Evolutionary conservation across 208 protist species (phyloP), one percentile per base, ranked within the genome.

Genomic region (Leishmania gerbilli): DNA sequence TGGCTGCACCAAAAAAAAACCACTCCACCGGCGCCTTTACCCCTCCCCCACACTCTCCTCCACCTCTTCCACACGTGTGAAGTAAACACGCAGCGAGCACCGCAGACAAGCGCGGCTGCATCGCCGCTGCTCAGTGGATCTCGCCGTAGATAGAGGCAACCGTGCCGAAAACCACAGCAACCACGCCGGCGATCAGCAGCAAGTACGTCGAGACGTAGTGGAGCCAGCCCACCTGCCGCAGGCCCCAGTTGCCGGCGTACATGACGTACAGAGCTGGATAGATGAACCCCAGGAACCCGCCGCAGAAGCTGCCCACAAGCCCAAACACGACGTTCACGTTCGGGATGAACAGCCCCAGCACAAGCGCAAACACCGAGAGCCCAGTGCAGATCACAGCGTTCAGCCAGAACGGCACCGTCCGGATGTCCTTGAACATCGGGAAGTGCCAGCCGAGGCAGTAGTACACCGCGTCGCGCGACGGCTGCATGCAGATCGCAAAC

Each of bases 231-330:
- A 96, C 92, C 56, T 62, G 77, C 74, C 79, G 80, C 67, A 87
- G 83, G 40, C 68, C 81, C 89, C 89, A 95, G 87, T 89, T 84
- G 51, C 90, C 92, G 19, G 82, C 83, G 82, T 95, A 95, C 94
- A 97, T 93, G 75, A 90, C 82, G 84, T 94, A 96, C n/a, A 95
- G 81, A 19, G 94, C 93, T 1, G 95, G 93, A 74, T 91, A 91
- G 83, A 95, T 90, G 80, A 98, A 98, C 49, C 95, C 91, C 71
- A 97, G 83, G 75, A 93, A 90, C 34, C 91, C 91, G 53, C 92
- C 92, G 69, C 87, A 93, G 79, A 96, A 87, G 81, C 88, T 90
- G 45, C 95, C 93, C 8, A 96, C 84, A 19, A 98, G 87, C 11
- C 86, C 88, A 80, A 98, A 97, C 27, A 97, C 91, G 56, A 95